These are phyloP conservation scores for Paramecium caudatum DNA, from an alignment of 73 alveolate species.

Conservation along the genomic window DNA sequence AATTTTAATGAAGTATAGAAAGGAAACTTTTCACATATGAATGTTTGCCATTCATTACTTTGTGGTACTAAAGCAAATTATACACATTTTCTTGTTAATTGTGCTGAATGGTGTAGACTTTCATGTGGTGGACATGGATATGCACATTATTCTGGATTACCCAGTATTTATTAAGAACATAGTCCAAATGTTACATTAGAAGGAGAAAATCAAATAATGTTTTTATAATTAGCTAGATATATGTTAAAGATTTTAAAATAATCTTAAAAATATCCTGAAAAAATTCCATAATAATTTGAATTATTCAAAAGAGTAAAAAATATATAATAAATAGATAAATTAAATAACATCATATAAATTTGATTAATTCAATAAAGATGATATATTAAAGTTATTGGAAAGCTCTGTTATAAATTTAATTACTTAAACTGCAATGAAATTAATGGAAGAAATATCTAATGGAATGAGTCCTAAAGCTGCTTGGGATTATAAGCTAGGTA, in stretches of 20 bases:
- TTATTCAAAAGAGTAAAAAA: background rate
- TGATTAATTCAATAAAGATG: conserved; percentile 12
- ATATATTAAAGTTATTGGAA: background rate
- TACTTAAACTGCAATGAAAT: conserved; percentile 64
- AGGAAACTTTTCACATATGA: conserved; percentile 57
- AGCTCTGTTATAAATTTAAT: conserved; percentile 43
- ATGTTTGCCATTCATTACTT: conserved; percentile 73
- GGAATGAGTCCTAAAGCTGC: conserved; percentile 63
- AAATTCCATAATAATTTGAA: conserved; percentile 39
- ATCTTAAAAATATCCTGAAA: background rate
- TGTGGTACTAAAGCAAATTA: conserved; percentile 75
- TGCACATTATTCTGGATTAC: conserved; percentile 83
- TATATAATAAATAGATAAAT: background rate
- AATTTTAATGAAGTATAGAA: conserved; percentile 59
- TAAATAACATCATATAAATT: background rate
- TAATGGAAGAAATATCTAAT: conserved; percentile 55
- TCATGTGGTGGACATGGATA: conserved; percentile 90
- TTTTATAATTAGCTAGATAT: conserved; percentile 80
- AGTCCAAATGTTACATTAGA: conserved; percentile 90
- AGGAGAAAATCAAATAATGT: conserved; percentile 89
- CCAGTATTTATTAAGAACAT: conserved; percentile 67
- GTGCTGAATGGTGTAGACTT: conserved; percentile 79
- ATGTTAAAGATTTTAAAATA: conserved; percentile 76
- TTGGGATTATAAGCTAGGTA: conserved; percentile 75
- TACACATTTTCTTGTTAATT: conserved; percentile 74